A percentile compares a stretch with the other conserved stretches of the same genome.
These are phyloP conservation scores for Trichoderma virens DNA, from an alignment of 495 filamentous ascomycete genomes.

Conservation along the genomic window DNA sequence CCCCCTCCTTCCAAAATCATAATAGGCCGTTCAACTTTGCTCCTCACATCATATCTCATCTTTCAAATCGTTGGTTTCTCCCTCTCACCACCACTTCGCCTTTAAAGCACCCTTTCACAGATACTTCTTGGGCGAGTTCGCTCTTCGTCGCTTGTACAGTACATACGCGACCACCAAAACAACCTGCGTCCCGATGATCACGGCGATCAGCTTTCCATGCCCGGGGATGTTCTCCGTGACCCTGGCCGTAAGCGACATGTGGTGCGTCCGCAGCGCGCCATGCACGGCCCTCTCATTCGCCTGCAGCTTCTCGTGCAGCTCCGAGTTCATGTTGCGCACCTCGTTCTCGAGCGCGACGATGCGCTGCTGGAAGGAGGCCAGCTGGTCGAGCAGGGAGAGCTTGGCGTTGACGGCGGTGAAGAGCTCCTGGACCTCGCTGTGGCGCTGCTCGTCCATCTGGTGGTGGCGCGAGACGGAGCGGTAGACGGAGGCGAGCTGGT, in stretches of 20 bases:
- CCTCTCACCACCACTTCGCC: background rate
- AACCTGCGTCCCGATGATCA: constrained; percentile 70
- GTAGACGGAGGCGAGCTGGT: constrained; percentile 62
- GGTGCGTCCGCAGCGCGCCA: constrained; percentile 61
- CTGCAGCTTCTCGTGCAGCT: constrained; percentile 41
- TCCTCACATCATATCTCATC: background rate
- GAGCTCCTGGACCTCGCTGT: constrained; percentile 43
- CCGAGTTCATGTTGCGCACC: constrained; percentile 45
- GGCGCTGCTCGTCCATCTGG: constrained; percentile 47
- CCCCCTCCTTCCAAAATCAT: background rate
- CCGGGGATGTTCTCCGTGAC: constrained; percentile 49
- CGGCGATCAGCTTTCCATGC: constrained; percentile 64
- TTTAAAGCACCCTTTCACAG: constrained; percentile 37
- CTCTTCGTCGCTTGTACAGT: constrained; percentile 72
- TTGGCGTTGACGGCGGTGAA: constrained; percentile 33
- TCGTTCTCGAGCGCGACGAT: constrained; percentile 60
- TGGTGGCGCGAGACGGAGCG: constrained; percentile 48
- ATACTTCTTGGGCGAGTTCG: constrained; percentile 83
- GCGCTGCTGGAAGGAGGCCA: constrained; percentile 38
- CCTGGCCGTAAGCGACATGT: constrained; percentile 55
- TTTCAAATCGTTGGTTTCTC: too few relatives aligned
- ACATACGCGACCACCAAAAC: constrained; percentile 62
- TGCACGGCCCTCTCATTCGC: constrained; percentile 72
- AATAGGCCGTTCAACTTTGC: background rate
- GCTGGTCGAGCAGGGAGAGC: constrained; percentile 30